Evolutionary conservation across 164 flowering plant species (phyloP).

Genomic region (Annona cherimola): DNA sequence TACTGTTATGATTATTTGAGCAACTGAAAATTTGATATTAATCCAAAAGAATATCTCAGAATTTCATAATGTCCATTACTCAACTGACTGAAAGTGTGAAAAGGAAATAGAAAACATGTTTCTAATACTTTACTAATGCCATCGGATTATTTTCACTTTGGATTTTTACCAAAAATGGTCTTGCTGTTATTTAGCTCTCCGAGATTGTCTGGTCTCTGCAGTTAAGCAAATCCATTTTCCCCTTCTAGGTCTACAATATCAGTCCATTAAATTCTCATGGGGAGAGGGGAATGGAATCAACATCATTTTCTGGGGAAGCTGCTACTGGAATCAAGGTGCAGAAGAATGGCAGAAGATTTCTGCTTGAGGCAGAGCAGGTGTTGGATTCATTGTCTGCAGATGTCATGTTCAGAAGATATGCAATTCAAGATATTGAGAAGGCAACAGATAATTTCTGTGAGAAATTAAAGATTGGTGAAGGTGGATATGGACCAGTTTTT

Average conservation of each 20-base stretch:
- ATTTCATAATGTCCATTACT: too few species aligned
- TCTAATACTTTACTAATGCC: too few species aligned
- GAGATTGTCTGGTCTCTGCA: too few species aligned
- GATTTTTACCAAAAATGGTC: too few species aligned
- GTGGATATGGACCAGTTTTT: constrained; percentile 83
- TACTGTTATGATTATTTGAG: too few species aligned
- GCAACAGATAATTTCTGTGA: constrained; percentile 52
- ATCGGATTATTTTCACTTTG: too few species aligned
- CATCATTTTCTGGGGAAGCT: constrained; percentile 41
- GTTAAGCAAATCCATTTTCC: neutral
- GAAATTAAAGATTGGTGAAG: constrained; percentile 60
- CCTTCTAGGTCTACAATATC: constrained; percentile 45
- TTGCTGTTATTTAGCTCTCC: too few species aligned
- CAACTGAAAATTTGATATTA: too few species aligned
- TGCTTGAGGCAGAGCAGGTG: constrained; percentile 27
- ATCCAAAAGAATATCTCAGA: too few species aligned
- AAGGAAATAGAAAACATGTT: too few species aligned
- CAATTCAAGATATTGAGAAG: constrained; percentile 52
- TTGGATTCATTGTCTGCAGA: constrained; percentile 11
- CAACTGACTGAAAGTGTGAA: too few species aligned
- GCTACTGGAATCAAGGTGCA: constrained; percentile 27
- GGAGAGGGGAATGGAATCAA: constrained; percentile 40
- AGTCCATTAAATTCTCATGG: constrained; percentile 60
- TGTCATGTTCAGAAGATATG: constrained; percentile 36
- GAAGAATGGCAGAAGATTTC: constrained; percentile 29